Evolutionary conservation across 192 early-diverging fungal genomes (phyloP), one percentile per base, ranked within the genome.

Genomic region (Backusella liffmaniae): DNA sequence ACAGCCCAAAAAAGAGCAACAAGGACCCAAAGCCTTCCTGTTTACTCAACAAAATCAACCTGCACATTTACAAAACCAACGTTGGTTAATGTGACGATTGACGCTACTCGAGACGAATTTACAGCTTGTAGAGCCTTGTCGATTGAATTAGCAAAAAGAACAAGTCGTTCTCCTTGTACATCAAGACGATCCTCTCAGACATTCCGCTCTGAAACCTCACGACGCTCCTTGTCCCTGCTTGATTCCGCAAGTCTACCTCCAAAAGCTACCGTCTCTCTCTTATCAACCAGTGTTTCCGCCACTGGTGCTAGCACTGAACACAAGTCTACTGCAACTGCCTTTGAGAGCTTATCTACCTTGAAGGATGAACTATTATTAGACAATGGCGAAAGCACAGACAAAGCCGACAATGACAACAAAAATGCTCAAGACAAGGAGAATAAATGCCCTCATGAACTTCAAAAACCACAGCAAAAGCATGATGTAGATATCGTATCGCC

Each of bases 61-160:
- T 13, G 18, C 15, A 36, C 37, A 26, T 41, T 37, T 29, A 36
- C 62, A 21, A 73, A 65, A 16, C 18, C 72, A 26, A 73, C 72
- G 5, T 65, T 56, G 32, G 72, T 73, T 0, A 73, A 35, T 23
- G 72, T 73, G 0, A 36, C 21, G 13, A 35, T 65, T 15, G 72
- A 73, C 53, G 53, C 37, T n/a, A 4, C 7, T 6, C 26, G 15
- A 2, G 41, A 30, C 32, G 39, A 44, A 0, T 71, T 30, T 15
- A 46, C 70, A 12, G 70, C 70, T n/a, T 71, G 42, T 8, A 71
- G 15, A 32, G 41, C 70, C 12, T n/a, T 71, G 13, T 46, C 70
- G 1, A 49, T 71, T n/a, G 70, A 71, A 71, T 49, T 71, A 71
- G 70, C 70, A 32, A 71, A 71, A 71, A 71, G 39, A 71, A 16